phyloP scores from a whole-genome alignment of 768 basidiomycete genomes.

The Porphyrellus cyaneotinctus region DNA sequence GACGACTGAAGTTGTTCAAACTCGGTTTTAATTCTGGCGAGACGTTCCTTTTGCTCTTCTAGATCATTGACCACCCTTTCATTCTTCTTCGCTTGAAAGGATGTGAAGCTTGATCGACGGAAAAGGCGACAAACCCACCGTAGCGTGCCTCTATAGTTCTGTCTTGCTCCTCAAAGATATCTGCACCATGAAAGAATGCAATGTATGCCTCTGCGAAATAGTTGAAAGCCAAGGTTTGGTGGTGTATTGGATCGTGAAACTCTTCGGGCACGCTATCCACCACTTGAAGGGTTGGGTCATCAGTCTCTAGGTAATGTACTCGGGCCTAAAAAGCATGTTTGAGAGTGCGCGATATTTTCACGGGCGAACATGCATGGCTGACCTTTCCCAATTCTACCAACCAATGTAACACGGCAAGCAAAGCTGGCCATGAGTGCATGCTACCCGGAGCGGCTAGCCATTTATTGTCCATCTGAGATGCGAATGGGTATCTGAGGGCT shows the following conservation, averaged over 20 bases:
- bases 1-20: conserved; percentile 56
- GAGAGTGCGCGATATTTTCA: neutral
- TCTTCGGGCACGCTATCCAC: conserved; percentile 62
- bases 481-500: conserved; percentile 77
- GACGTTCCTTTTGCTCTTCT: conserved; percentile 48
- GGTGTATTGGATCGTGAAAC: conserved; percentile 70
- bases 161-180: conserved; percentile 68
- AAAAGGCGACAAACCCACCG: conserved; percentile 41
- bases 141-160: conserved; percentile 71
- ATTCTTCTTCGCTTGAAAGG: conserved; percentile 58
- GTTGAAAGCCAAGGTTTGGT: conserved; percentile 72
- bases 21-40: conserved; percentile 48
- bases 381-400: conserved; percentile 84
- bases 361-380: conserved; percentile 16
- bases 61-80: conserved; percentile 62
- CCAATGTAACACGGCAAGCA: conserved; percentile 92
- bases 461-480: conserved; percentile 74
- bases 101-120: neutral
- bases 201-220: conserved; percentile 67
- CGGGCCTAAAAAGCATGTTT: conserved; percentile 24
- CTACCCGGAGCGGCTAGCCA: conserved; percentile 86
- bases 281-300: conserved; percentile 65
- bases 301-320: conserved; percentile 52
- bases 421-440: conserved; percentile 87
- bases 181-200: conserved; percentile 61